Evolutionary conservation across 495 filamentous ascomycete genomes (phyloP).

Genomic region (Xylaria scruposa): DNA sequence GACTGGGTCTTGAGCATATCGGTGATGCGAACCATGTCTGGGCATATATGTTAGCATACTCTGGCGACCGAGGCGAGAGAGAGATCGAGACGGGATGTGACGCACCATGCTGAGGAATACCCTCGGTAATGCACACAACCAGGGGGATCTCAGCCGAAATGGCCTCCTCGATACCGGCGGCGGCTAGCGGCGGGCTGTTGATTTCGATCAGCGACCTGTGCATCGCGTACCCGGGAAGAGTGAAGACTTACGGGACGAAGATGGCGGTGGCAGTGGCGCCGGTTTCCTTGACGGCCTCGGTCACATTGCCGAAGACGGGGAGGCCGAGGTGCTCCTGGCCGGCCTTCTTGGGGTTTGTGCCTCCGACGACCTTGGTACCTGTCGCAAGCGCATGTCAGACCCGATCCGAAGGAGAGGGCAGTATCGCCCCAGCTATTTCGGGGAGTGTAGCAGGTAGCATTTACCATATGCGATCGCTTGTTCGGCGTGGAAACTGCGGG

Average conservation of each 20-base stretch:
- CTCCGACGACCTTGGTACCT: conserved; percentile 97
- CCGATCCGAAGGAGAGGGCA: neutral
- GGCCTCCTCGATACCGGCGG: conserved; percentile 95
- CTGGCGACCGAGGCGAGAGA: neutral
- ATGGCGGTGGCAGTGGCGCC: conserved; percentile 92
- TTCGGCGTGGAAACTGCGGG: conserved; percentile 87
- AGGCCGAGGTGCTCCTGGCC: conserved; percentile 86
- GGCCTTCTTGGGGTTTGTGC: conserved; percentile 99
- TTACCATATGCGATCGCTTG: conserved; percentile 98
- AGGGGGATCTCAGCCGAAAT: conserved; percentile 90
- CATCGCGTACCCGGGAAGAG: neutral
- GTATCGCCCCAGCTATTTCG: neutral
- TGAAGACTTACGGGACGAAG: conserved; percentile 83
- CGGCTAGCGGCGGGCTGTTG: conserved; percentile 82
- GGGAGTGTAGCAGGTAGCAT: conserved; percentile 24
- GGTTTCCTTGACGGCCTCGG: conserved; percentile 88
- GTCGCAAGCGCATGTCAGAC: conserved; percentile 47
- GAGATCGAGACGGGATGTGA: neutral
- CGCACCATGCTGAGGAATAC: conserved; percentile 94
- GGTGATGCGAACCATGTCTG: conserved; percentile 99
- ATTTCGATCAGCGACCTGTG: conserved; percentile 14
- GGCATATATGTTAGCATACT: conserved; percentile 27
- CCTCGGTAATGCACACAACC: conserved; percentile 97
- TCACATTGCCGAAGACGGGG: conserved; percentile 90
- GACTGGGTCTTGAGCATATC: conserved; percentile 96